Evolutionary conservation across 495 filamentous ascomycete genomes (phyloP), one percentile per base, ranked within the genome.

Genomic region (Aspergillus affinis): DNA sequence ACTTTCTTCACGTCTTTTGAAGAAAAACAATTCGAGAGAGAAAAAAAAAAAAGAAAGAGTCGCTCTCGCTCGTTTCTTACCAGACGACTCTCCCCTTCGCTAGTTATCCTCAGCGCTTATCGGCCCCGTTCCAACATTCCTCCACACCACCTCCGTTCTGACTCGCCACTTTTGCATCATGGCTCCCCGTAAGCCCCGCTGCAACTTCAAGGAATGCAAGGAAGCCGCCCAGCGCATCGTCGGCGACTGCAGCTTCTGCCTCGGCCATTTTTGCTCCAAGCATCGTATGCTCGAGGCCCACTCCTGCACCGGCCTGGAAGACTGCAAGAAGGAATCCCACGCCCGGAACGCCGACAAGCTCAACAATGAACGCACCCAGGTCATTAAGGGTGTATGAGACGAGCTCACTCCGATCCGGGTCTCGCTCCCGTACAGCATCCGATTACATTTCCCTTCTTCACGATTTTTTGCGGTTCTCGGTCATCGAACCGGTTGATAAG

Each of bases 241-340:
- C 48, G 95, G 95, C 10, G 94, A 98, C 76, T 98, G 94, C 79
- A 88, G 85, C 55, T 98, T 98, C 77, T 98, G 94, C 81, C 78
- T 86, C 53, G 92, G 92, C 17, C 89, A 94, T 73, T 98, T 89
- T 79, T 98, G 94, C 78, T 90, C 88, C 54, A 92, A 90, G 79
- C 94, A 98, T 78, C 82, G 94, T 17, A 84, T 98, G 74, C 74
- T 98, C 51, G 94, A 98, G 76, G 88, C 91, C 61, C 94, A 98
- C 78, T 88, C 90, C 71, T 98, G 94, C 77, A 84, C 81, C 59
- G 92, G 92, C n/a, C 78, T 98, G 60, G 95, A 98, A 77, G 88
- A 97, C 76, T 97, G 92, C 83, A 97, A 96, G 84, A 92, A 94
- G 80, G 91, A 96, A 72, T 89, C 87, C 18, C 90, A 95, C 74